Evolutionary conservation across 2,329 filamentous ascomycete species (phyloP).

Genomic region (Alternaria conjuncta): DNA sequence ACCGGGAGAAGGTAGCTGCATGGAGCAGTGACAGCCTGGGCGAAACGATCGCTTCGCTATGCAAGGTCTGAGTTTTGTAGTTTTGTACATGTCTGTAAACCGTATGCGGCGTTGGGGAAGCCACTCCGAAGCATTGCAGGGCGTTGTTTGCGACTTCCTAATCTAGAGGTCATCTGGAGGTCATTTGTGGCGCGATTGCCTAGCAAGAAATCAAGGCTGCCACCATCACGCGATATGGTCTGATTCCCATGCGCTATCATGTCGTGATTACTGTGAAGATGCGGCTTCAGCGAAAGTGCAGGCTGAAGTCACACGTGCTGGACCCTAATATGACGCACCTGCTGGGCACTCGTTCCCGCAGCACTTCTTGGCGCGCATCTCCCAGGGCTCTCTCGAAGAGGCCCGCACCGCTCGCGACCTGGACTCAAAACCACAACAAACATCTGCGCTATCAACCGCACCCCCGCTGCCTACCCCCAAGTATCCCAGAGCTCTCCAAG

Average conservation of each 20-base stretch:
- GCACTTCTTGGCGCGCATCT: slow-evolving; percentile 4
- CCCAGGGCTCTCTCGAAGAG: slow-evolving; percentile 8
- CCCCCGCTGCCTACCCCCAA: slow-evolving; percentile 6
- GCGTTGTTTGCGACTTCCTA: slow-evolving; percentile 11
- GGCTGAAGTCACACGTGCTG: slow-evolving; percentile 10
- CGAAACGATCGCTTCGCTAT: slow-evolving; percentile 13
- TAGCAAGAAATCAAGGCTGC: slow-evolving; percentile 3
- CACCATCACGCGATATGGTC: background rate
- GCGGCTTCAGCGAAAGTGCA: background rate
- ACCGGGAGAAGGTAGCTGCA: slow-evolving; percentile 66
- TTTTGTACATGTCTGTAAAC: background rate
- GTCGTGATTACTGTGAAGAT: background rate
- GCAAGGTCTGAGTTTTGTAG: slow-evolving; percentile 10
- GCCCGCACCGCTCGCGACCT: slow-evolving; percentile 16
- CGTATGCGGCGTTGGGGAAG: slow-evolving; percentile 2
- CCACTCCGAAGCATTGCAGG: slow-evolving; percentile 10
- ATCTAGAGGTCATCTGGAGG: background rate
- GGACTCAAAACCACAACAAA: slow-evolving; percentile 30
- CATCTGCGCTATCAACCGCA: slow-evolving; percentile 23
- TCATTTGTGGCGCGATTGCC: slow-evolving; percentile 1
- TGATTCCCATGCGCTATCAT: background rate
- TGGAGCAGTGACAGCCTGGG: slow-evolving; percentile 65
- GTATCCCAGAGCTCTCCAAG: slow-evolving; percentile 5
- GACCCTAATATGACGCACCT: slow-evolving; percentile 20
- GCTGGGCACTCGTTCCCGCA: slow-evolving; percentile 4